Evolutionary conservation across 179 eudicot genomes (phyloP).

Genomic region (Drosera spatulata): DNA sequence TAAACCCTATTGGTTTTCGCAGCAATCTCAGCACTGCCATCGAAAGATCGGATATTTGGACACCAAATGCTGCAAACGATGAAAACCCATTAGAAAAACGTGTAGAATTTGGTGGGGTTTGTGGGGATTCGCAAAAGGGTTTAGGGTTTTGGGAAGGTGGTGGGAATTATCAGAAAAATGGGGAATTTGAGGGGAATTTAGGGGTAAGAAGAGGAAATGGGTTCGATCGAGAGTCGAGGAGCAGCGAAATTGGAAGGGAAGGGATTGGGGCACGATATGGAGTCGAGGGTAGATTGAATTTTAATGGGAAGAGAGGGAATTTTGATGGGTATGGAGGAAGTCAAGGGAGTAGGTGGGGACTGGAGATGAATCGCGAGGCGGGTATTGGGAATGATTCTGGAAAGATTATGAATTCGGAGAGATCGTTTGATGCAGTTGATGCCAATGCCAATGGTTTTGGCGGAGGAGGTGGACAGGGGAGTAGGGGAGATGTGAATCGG

Average conservation of each 20-base stretch:
- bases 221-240: too few relatives aligned
- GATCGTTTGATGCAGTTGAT: background rate
- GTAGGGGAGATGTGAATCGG: too few relatives aligned
- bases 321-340: background rate
- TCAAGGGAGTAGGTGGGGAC: background rate
- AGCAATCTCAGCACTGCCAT: slow-evolving; percentile 16
- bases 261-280: too few relatives aligned
- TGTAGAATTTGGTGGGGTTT: too few relatives aligned
- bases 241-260: too few relatives aligned
- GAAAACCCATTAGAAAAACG: slow-evolving; percentile 7
- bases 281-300: background rate
- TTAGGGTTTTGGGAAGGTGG: slow-evolving; percentile 1
- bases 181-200: too few relatives aligned
- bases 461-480: background rate
- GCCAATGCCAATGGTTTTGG: slow-evolving; percentile 8
- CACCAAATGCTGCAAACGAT: slow-evolving; percentile 7
- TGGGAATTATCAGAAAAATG: background rate
- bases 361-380: background rate
- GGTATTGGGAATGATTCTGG: background rate
- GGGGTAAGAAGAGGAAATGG: too few relatives aligned
- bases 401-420: background rate
- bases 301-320: slow-evolving; percentile 1
- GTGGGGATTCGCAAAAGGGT: background rate
- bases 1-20: slow-evolving; percentile 5
- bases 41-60: slow-evolving; percentile 18